phyloP scores from a whole-genome alignment of 179 eudicot species.

The Silene vulgaris region DNA sequence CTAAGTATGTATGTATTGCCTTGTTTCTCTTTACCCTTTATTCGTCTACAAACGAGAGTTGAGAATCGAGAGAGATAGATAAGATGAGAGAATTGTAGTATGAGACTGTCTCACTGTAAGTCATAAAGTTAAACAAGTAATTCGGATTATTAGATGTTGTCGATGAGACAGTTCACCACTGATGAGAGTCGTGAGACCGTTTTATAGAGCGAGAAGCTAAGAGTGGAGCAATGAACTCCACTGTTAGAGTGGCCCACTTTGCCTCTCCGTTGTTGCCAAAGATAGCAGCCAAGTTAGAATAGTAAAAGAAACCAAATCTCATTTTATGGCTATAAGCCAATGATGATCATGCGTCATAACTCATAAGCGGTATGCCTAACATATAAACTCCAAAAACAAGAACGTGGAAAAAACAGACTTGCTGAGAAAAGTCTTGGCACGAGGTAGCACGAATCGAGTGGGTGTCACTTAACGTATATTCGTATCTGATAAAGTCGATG shows the following conservation, averaged over 20 bases:
- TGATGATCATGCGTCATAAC: no score
- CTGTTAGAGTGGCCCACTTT: not conserved
- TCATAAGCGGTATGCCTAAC: not conserved
- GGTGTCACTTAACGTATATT: not conserved
- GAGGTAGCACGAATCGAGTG: not conserved
- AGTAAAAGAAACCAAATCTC: not conserved
- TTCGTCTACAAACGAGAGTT: not conserved
- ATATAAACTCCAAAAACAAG: constrained; percentile 11
- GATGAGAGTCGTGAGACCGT: not conserved
- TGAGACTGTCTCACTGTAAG: not conserved
- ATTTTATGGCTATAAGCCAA: not conserved
- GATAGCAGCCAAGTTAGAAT: constrained; percentile 4
- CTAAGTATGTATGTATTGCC: not conserved
- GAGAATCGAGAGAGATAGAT: constrained; percentile 7
- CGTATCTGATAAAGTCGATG: not conserved
- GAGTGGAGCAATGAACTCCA: no score
- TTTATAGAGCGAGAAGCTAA: not conserved
- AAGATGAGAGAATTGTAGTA: not conserved
- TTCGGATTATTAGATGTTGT: not conserved
- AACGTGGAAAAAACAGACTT: not conserved
- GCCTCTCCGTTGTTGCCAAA: not conserved
- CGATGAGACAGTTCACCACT: not conserved
- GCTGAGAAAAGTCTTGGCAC: constrained; percentile 4
- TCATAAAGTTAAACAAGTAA: not conserved
- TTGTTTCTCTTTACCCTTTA: not conserved